Percentiles rank a stretch among this genome's conserved stretches.
Conservation (phyloP, 116 monocot genomes). For the Cymodocea nodosa region DNA sequence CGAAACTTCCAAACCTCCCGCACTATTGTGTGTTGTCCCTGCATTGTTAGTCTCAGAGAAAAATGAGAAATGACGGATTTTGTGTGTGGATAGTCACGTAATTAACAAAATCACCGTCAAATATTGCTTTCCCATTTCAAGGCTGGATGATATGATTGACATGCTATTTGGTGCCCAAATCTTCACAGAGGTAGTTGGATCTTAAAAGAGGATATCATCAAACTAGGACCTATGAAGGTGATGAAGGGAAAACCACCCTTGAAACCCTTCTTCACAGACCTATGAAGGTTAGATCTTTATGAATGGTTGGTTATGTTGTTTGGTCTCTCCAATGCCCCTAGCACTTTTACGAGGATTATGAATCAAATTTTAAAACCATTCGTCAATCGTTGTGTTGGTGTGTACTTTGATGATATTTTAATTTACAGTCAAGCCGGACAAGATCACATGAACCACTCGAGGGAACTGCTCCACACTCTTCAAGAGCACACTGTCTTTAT, state of each 20-base stretch:
- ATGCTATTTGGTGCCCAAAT: not conserved
- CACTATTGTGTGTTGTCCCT: not conserved
- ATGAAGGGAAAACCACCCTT: not conserved
- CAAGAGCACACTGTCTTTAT: too few relatives aligned
- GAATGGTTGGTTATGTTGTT: constrained; percentile 2
- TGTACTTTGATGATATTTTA: not conserved
- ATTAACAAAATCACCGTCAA: not conserved
- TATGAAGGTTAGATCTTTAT: not conserved
- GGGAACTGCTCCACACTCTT: not conserved
- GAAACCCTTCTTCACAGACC: too few relatives aligned
- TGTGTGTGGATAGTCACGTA: not conserved
- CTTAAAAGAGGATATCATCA: too few relatives aligned
- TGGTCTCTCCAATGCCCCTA: not conserved
- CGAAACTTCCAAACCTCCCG: not conserved
- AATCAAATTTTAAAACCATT: not conserved
- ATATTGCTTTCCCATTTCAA: too few relatives aligned
- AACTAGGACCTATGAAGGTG: too few relatives aligned
- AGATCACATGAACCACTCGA: not conserved
- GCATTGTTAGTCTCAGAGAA: not conserved
- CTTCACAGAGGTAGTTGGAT: not conserved
- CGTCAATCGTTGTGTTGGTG: not conserved
- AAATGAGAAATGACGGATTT: not conserved
- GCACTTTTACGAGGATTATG: constrained; percentile 1
- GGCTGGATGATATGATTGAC: too few relatives aligned
- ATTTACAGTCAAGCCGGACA: not conserved